Base-by-base conservation (phyloP, 306 rosid genomes). In the Benincasa hispida region DNA sequence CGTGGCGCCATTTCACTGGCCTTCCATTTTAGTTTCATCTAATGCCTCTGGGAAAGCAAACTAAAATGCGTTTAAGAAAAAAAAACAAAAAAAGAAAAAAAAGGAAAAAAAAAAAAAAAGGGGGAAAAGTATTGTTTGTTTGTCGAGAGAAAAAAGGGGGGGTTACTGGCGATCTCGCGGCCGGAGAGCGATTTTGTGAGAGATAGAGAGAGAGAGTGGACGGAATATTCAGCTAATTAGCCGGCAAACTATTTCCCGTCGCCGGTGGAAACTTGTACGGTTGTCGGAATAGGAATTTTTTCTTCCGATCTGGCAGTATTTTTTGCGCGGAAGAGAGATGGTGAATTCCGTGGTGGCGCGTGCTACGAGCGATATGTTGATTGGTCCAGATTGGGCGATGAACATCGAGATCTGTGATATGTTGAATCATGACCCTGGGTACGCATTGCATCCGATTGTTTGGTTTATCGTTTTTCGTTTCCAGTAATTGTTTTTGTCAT, bases 371-470 rank as follows among this genome's bases (percentile, higher is more conserved):
- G 95, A 88, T 86, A 81, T 88, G 96, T 95, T 95, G 68, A 84
- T 95, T 74, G 99, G 99, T 74, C 99, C 99, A 80, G 99, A 95
- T 82, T 95, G 99, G 99, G 98, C 98, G 61, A 88, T 88, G 98
- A 95, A 95, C 85, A 79, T 95, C 78, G 99, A 95, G 92, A 95
- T 95, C 91, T 95, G 99, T 80, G 98, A 95, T 81, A 82, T 89
- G 76, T 90, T 93, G 82, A 95, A 90, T 75, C 93, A 88, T 14
- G 97, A 90, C 73, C 97, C 92, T 74, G 93, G 88, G 98, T 95
- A 87, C 28, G 92, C 73, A n/a, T 72, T 51, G 65, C 83, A 39
- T 30, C 42, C 15, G 76, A 69, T 79, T 87, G 45, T 50, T 34
- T 41, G 79, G 59, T 77, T 42, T 6, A 66, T 58, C 60, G 34